Evolutionary conservation across 306 rosid genomes (phyloP).

Genomic region (Trichosanthes truncata): DNA sequence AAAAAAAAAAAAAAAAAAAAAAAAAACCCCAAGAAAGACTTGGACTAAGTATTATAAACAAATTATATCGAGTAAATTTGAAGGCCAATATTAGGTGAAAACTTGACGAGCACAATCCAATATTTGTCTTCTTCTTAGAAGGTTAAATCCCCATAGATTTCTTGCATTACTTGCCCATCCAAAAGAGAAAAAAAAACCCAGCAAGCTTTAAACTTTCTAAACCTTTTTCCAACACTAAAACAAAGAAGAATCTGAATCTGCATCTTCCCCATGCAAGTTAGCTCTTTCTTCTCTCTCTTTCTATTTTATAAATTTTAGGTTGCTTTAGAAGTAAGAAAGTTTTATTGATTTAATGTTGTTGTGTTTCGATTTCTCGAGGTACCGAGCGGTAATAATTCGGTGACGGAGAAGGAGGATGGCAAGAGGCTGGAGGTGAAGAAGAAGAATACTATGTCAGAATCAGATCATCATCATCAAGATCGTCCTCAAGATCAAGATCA

Average conservation of each 20-base stretch:
- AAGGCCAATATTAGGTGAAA: conserved; percentile 81
- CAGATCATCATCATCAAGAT: background rate
- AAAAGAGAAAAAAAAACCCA: conserved; percentile 11
- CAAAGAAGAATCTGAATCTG: background rate
- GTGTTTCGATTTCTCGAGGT: background rate
- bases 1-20: background rate
- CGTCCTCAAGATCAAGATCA: conserved; percentile 32
- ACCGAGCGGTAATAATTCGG: background rate
- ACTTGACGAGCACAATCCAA: conserved; percentile 57
- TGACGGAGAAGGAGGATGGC: background rate
- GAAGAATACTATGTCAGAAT: conserved; percentile 26
- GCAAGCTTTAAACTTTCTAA: background rate
- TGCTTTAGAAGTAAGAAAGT: background rate
- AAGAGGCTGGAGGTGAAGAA: conserved; percentile 30
- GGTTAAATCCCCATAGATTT: conserved; percentile 44
- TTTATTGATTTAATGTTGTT: background rate
- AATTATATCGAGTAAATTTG: conserved; percentile 18
- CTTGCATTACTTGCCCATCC: conserved; percentile 37
- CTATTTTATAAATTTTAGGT: background rate
- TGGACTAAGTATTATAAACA: background rate
- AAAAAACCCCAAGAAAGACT: background rate
- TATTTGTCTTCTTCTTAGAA: conserved; percentile 19
- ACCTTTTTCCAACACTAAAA: background rate
- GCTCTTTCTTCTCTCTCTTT: conserved; percentile 6
- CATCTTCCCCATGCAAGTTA: conserved; percentile 12